Conservation (phyloP, 108 stramenopile species). For the Stephanodiscus minutulus region DNA sequence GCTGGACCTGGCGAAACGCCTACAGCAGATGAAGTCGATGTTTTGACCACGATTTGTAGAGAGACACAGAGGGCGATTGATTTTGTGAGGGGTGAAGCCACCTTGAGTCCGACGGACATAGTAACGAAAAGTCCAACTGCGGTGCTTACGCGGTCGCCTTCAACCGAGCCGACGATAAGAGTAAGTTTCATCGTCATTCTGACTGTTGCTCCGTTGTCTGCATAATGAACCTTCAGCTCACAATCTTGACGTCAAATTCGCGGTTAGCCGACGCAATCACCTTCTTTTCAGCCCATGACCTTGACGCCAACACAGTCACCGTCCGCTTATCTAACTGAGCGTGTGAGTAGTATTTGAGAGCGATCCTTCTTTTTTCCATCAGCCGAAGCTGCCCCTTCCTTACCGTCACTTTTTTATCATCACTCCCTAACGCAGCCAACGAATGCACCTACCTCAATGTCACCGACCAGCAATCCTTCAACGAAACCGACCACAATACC, state of each 20-base stretch:
- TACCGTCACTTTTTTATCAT: not conserved
- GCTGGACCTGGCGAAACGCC: conserved; percentile 22
- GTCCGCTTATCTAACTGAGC: not conserved
- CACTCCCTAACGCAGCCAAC: not conserved
- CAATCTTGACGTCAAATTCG: no score
- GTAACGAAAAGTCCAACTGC: conserved; percentile 4
- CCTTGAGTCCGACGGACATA: no score
- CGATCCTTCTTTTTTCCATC: not conserved
- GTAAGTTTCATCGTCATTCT: not conserved
- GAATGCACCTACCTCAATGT: conserved; percentile 8
- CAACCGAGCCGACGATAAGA: not conserved
- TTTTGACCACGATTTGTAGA: conserved; percentile 31
- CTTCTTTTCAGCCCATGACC: conserved; percentile 1
- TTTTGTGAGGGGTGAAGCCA: conserved; percentile 31
- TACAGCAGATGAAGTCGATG: conserved; percentile 13
- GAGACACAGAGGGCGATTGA: conserved; percentile 42
- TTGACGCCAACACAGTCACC: not conserved
- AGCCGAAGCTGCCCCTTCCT: no score
- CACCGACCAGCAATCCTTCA: conserved; percentile 4
- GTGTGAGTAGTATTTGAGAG: not conserved
- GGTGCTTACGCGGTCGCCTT: no score
- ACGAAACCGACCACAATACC: not conserved
- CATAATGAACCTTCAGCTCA: no score
- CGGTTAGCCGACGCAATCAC: not conserved
- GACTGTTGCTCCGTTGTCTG: no score